phyloP scores from a whole-genome alignment of 2,329 filamentous ascomycete species.

The Botrytis sinoallii region DNA sequence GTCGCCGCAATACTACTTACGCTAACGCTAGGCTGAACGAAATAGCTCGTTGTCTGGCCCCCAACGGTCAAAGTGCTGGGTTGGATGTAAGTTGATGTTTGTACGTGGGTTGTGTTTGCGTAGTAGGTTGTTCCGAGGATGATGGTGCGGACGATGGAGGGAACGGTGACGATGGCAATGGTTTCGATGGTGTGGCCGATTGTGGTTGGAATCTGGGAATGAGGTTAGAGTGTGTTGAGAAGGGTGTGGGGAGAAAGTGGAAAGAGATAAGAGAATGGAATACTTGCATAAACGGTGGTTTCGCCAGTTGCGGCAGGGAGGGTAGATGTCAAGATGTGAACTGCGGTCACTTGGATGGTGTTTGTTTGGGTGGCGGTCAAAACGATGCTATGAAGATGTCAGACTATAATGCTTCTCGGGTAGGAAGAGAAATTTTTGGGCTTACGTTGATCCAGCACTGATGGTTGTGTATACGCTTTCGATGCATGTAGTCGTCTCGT shows the following conservation, averaged over 20 bases:
- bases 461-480: slow-evolving; percentile 21
- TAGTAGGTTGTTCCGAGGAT: slow-evolving; percentile 19
- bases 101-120: not conserved
- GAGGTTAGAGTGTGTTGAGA: slow-evolving; percentile 25
- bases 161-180: slow-evolving; percentile 30
- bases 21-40: slow-evolving; percentile 18
- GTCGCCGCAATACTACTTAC: not conserved
- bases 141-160: slow-evolving; percentile 27
- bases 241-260: too few species aligned
- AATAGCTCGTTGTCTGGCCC: not conserved
- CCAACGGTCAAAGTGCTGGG: slow-evolving; percentile 7
- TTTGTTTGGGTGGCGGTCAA: slow-evolving; percentile 45
- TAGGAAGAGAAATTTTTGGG: rapidly evolving
- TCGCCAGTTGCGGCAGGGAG: slow-evolving; percentile 30
- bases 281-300: slow-evolving; percentile 24
- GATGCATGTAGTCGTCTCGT: slow-evolving; percentile 40
- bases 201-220: slow-evolving; percentile 19
- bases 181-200: slow-evolving; percentile 27
- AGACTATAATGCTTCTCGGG: not conserved
- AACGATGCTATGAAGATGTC: slow-evolving; percentile 32
- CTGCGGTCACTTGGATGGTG: slow-evolving; percentile 42
- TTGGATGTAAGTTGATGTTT: not conserved
- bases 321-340: slow-evolving; percentile 30
- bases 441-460: slow-evolving; percentile 41
- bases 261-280: not conserved